A percentile compares a stretch with the other conserved stretches of the same genome.
Conservation (phyloP, 805 yeast species). For the Ogataea nonfermentans region DNA sequence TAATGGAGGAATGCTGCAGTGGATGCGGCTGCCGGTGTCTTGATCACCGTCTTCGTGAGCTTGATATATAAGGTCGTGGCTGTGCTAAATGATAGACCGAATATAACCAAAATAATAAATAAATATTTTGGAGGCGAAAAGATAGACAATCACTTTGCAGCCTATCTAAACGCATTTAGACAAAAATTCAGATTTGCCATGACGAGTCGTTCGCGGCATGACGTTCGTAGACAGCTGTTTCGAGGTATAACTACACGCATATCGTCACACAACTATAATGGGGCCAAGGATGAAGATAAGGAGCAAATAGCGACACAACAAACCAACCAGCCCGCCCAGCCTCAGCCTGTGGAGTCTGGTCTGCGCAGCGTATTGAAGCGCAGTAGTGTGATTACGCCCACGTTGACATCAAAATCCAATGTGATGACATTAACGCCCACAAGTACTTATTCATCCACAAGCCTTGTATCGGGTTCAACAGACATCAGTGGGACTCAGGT, state of each 20-base stretch:
- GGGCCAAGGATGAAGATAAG: slow-evolving; percentile 18
- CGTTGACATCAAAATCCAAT: slow-evolving; percentile 21
- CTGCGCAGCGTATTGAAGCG: slow-evolving; percentile 17
- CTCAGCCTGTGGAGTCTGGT: slow-evolving; percentile 10
- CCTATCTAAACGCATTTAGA: neutral
- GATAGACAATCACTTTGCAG: neutral
- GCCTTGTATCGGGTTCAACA: slow-evolving; percentile 19
- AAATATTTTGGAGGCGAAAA: neutral
- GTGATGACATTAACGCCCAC: slow-evolving; percentile 22
- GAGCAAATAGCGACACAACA: slow-evolving; percentile 15
- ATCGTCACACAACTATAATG: slow-evolving; percentile 24
- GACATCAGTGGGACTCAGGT: slow-evolving; percentile 20
- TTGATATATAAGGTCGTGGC: slow-evolving; percentile 9
- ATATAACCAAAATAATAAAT: neutral
- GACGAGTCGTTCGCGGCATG: slow-evolving; percentile 29
- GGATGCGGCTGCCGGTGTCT: slow-evolving; percentile 85
- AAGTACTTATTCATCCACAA: slow-evolving; percentile 24
- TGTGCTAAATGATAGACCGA: neutral
- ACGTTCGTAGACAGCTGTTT: slow-evolving; percentile 34
- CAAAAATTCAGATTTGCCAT: slow-evolving; percentile 7
- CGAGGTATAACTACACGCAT: slow-evolving; percentile 34
- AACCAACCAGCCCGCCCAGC: slow-evolving; percentile 8
- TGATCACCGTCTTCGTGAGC: slow-evolving; percentile 20
- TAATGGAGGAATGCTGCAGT: slow-evolving; percentile 62
- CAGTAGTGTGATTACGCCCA: slow-evolving; percentile 25